Percentiles rank a stretch among this genome's conserved stretches.
These are phyloP conservation scores for Citrus unshiu DNA, from an alignment of 345 rosid species.

Conservation along the genomic window DNA sequence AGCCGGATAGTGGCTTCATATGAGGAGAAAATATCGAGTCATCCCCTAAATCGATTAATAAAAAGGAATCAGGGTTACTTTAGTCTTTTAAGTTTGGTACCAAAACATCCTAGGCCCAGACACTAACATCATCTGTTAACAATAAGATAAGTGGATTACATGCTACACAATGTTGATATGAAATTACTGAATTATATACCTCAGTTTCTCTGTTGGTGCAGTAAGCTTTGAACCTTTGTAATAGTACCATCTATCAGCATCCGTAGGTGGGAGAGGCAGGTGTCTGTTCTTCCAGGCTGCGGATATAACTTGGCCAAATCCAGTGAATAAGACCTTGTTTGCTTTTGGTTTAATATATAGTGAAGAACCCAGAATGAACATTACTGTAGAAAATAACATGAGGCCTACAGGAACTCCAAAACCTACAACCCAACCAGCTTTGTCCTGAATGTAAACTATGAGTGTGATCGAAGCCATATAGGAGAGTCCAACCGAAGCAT, in stretches of 20 bases:
- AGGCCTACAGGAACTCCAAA: slow-evolving; percentile 49
- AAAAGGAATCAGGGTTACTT: too few relatives aligned
- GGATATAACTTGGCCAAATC: slow-evolving; percentile 36
- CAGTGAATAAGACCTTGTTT: slow-evolving; percentile 37
- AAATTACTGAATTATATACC: slow-evolving; percentile 20
- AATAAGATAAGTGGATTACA: too few relatives aligned
- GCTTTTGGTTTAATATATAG: slow-evolving; percentile 36
- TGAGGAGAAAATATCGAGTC: too few relatives aligned
- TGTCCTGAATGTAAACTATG: slow-evolving; percentile 43
- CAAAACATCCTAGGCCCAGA: too few relatives aligned
- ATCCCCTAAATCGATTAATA: too few relatives aligned
- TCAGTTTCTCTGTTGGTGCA: slow-evolving; percentile 33
- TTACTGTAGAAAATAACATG: slow-evolving; percentile 29
- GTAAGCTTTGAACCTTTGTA: slow-evolving; percentile 31
- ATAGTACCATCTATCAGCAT: slow-evolving; percentile 18
- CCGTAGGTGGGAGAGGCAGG: slow-evolving; percentile 22
- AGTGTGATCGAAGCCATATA: slow-evolving; percentile 30
- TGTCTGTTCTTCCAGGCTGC: slow-evolving; percentile 38
- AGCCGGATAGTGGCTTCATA: too few relatives aligned
- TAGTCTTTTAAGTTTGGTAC: too few relatives aligned
- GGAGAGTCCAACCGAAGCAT: slow-evolving; percentile 42
- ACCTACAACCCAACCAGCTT: slow-evolving; percentile 49
- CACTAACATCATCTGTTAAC: too few relatives aligned
- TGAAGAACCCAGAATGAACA: slow-evolving; percentile 41
- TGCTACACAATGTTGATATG: too few relatives aligned